phyloP scores from a whole-genome alignment of 1,284 basidiomycete species.

The Violaceomyces palustris region DNA sequence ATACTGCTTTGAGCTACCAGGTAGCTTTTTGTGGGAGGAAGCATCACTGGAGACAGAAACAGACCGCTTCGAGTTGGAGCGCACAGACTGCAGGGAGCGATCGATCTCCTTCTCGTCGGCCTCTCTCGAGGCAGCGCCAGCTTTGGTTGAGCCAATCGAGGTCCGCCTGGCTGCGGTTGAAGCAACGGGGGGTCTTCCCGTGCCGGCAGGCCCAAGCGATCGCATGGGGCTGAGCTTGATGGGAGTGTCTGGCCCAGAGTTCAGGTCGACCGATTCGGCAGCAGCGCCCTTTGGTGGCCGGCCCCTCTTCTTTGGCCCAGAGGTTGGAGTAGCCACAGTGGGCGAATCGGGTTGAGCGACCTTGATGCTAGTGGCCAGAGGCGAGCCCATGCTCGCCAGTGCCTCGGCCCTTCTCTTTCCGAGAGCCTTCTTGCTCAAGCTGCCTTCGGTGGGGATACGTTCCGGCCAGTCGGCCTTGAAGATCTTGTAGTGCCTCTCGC shows the following conservation, averaged over 20 bases:
- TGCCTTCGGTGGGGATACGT: slow-evolving; percentile 23
- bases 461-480: slow-evolving; percentile 50
- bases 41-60: too few species aligned
- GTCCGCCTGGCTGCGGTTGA: too few species aligned
- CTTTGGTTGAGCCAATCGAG: too few species aligned
- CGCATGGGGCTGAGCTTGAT: slow-evolving; percentile 2
- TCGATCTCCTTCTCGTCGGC: too few species aligned
- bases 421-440: slow-evolving; percentile 13
- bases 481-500: slow-evolving; percentile 51
- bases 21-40: too few species aligned
- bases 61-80: too few species aligned
- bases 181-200: background rate
- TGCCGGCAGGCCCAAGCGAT: background rate
- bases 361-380: too few species aligned
- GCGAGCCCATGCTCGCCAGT: slow-evolving; percentile 13
- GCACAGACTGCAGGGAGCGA: too few species aligned
- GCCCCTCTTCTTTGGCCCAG: background rate
- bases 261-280: background rate
- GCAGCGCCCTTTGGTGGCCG: background rate
- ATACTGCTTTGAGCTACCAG: too few species aligned
- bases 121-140: too few species aligned
- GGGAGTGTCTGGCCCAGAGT: background rate
- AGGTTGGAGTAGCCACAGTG: background rate
- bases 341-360: background rate
- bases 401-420: slow-evolving; percentile 21